phyloP scores from a whole-genome alignment of 169 alveolate species.

The Miamiensis avidus region DNA sequence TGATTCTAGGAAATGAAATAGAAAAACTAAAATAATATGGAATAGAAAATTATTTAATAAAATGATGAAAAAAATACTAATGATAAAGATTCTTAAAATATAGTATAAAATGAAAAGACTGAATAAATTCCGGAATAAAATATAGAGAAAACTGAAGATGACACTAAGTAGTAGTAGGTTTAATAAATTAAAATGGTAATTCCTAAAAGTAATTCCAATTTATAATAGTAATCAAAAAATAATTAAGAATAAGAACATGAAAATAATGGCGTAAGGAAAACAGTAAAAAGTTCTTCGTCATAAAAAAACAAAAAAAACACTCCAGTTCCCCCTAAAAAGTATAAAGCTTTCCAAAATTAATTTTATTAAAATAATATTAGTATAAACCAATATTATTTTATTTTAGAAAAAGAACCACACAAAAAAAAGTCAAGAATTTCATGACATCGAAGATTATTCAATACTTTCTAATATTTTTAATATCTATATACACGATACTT shows the following conservation, averaged over 20 bases:
- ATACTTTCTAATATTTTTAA: slow-evolving; percentile 1
- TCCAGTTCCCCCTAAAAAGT: not conserved
- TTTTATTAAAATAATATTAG: too few species aligned
- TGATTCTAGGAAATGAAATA: too few species aligned
- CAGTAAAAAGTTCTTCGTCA: not conserved
- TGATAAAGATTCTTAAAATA: slow-evolving; percentile 21
- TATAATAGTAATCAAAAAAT: not conserved
- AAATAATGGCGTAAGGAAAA: not conserved
- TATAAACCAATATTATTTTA: too few species aligned
- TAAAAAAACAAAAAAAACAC: not conserved
- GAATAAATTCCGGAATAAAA: slow-evolving; percentile 11
- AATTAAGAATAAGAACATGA: too few species aligned
- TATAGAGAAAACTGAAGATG: slow-evolving; percentile 16
- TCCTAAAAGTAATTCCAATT: not conserved
- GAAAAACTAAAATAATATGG: too few species aligned
- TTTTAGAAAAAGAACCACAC: not conserved
- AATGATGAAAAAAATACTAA: slow-evolving; percentile 32
- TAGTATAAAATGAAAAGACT: slow-evolving; percentile 26
- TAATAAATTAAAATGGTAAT: not conserved
- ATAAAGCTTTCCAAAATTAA: not conserved
- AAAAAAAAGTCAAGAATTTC: not conserved
- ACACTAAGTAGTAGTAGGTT: slow-evolving; percentile 31
- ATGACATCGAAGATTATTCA: not conserved
- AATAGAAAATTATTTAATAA: too few species aligned
- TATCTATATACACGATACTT: slow-evolving; percentile 7